Base-by-base conservation (phyloP, 2,329 filamentous ascomycete genomes). In the Pseudopithomyces maydicus region DNA sequence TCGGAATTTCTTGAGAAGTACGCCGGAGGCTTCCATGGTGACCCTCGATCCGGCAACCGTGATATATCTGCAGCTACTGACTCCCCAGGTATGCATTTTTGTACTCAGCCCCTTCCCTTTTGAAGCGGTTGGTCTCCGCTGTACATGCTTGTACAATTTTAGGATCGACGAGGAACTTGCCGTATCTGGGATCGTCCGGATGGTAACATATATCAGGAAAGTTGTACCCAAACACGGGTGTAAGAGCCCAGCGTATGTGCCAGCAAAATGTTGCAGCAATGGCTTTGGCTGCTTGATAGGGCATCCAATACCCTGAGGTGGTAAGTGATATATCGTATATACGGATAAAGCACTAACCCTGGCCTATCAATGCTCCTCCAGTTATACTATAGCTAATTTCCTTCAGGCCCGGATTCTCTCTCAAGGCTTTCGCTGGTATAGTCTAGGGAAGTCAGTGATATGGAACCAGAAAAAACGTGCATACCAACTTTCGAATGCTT, bases 321-420 rank as follows among this genome's bases (percentile, higher is more conserved):
- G 52, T 47, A 26, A 54, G 35, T 6, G 23, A 22, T 6, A 7
- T 15, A 5, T 32, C 17, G 29, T 19, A 7, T n/a, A 10, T 0
- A 36, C 26, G 15, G 8, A 22, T 41, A 22, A 6, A 41, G 17
- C 11, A 63, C 66, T 56, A n/a, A 72, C 70, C 70, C 87, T 99
- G 95, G 51, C 93, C 94, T 58, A 87, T 87, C 55, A 98, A 88
- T 29, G 92, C 88, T 6, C 95, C 95, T 23, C 95, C 95, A 0
- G 95, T 99, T 73, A 98, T 96, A 75, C 92, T 97, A 74, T 96
- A 90, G 26, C 90, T 92, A 59, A 98, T 90, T n/a, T 95, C 89
- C 63, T 89, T 88, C 33, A 99, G 85, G 6, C 94, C 93, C 0
- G 87, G 85, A 66, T 97, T 98, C 53, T 75, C 55, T 33, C 64